These are phyloP conservation scores for Mycena maculata DNA, from an alignment of 768 basidiomycete species.

Conservation along the genomic window DNA sequence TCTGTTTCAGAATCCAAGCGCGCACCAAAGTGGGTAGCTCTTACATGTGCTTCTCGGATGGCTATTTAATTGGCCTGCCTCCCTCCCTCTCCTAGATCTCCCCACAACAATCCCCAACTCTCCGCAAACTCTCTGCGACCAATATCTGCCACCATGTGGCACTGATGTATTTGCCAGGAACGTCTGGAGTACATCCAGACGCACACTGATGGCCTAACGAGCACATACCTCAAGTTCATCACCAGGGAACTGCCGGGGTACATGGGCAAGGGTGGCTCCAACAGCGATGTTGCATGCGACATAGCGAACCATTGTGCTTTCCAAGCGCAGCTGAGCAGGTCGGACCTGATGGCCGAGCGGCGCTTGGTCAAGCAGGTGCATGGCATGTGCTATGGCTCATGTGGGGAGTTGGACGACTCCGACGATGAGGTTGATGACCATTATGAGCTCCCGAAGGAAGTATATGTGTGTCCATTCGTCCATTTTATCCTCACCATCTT, in stretches of 20 bases:
- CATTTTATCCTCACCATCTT: not conserved
- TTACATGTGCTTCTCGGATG: too few species aligned
- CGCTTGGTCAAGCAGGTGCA: constrained; percentile 18
- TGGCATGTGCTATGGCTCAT: constrained; percentile 15
- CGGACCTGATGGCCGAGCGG: constrained; percentile 9
- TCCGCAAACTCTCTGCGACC: too few species aligned
- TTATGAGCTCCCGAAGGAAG: constrained; percentile 20
- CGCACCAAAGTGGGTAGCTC: too few species aligned
- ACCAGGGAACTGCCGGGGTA: not conserved
- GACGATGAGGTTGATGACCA: constrained; percentile 27
- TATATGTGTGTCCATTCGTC: not conserved
- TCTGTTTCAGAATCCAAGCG: too few species aligned
- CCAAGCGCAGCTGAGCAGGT: constrained; percentile 14
- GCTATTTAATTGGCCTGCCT: too few species aligned
- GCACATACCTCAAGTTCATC: constrained; percentile 26
- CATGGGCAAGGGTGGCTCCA: constrained; percentile 22
- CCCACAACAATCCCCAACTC: too few species aligned
- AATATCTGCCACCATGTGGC: too few species aligned
- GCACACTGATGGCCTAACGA: constrained; percentile 24
- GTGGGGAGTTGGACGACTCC: constrained; percentile 19
- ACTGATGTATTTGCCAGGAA: not conserved
- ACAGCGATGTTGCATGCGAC: constrained; percentile 7
- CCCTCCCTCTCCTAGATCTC: too few species aligned
- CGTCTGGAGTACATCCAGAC: constrained; percentile 22
- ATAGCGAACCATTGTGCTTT: constrained; percentile 21